phyloP scores from a whole-genome alignment of 75 land plant genomes.

The Isoetes taiwanensis region DNA sequence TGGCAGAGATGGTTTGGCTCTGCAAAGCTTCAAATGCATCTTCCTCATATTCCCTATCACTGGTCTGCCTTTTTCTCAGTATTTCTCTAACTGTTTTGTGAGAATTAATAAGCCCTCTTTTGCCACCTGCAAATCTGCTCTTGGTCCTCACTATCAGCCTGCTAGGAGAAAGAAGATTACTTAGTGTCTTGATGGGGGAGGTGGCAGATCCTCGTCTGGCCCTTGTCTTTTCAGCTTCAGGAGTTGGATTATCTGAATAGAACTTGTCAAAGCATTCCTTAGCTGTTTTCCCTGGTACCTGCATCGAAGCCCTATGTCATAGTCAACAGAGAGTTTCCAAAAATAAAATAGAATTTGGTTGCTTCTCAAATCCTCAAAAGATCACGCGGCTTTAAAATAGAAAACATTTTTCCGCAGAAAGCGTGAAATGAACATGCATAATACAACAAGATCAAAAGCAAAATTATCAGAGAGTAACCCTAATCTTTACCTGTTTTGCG shows the following conservation, averaged over 20 bases:
- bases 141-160: constrained; percentile 6
- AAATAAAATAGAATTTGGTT: too few species aligned
- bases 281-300: constrained; percentile 82
- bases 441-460: background rate
- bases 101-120: constrained; percentile 18
- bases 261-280: constrained; percentile 72
- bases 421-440: background rate
- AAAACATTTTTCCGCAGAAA: too few species aligned
- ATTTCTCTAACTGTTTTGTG: constrained; percentile 44
- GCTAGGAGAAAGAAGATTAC: constrained; percentile 18
- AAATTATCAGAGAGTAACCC: background rate
- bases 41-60: constrained; percentile 28
- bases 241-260: constrained; percentile 40
- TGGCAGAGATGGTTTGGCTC: background rate
- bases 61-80: constrained; percentile 29
- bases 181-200: background rate
- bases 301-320: constrained; percentile 2
- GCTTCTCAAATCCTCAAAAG: too few species aligned
- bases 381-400: too few species aligned
- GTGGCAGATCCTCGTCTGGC: constrained; percentile 13
- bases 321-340: too few species aligned
- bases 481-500: constrained; percentile 9
- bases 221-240: constrained; percentile 28
- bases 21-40: constrained; percentile 40
- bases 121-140: constrained; percentile 17